Percentiles rank a stretch among this genome's conserved stretches.
Conservation (phyloP, 2,329 filamentous ascomycete species). For the Pleomassaria siparia region DNA sequence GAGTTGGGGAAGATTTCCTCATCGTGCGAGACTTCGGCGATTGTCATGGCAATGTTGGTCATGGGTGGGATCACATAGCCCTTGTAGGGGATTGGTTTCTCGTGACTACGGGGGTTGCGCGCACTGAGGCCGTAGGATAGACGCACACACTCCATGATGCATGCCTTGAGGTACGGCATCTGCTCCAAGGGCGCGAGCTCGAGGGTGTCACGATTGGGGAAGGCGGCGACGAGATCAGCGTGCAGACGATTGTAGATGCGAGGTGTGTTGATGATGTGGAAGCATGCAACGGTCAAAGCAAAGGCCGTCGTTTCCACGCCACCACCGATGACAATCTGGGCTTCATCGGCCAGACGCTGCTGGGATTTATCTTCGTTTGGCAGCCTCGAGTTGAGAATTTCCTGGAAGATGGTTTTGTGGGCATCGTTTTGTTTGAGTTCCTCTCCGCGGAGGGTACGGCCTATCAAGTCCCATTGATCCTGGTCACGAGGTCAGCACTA, state of each 20-base stretch:
- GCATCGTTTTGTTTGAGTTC: constrained; percentile 33
- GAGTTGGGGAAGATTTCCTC: constrained; percentile 42
- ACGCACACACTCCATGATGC: constrained; percentile 35
- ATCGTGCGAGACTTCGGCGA: constrained; percentile 39
- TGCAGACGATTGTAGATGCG: constrained; percentile 34
- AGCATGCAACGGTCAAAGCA: constrained; percentile 29
- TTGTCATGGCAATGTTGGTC: constrained; percentile 43
- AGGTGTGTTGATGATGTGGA: constrained; percentile 27
- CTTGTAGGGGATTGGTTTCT: constrained; percentile 21
- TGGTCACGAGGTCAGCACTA: constrained; percentile 9
- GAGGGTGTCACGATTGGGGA: constrained; percentile 25
- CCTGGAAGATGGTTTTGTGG: constrained; percentile 37
- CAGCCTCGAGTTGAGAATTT: constrained; percentile 34
- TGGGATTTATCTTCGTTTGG: constrained; percentile 41
- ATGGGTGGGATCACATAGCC: constrained; percentile 35
- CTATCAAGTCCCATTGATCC: constrained; percentile 28
- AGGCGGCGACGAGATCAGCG: constrained; percentile 29
- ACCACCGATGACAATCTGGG: constrained; percentile 41
- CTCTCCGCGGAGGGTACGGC: constrained; percentile 29
- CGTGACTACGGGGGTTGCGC: constrained; percentile 39
- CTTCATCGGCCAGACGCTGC: constrained; percentile 41
- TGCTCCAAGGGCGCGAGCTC: constrained; percentile 28
- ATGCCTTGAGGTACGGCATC: constrained; percentile 29
- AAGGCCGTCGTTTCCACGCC: constrained; percentile 45
- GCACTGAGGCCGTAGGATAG: constrained; percentile 45